Percentiles rank a stretch among this genome's conserved stretches.
phyloP scores from a whole-genome alignment of 148 eudicot genomes.

The Nepenthes mirabilis region DNA sequence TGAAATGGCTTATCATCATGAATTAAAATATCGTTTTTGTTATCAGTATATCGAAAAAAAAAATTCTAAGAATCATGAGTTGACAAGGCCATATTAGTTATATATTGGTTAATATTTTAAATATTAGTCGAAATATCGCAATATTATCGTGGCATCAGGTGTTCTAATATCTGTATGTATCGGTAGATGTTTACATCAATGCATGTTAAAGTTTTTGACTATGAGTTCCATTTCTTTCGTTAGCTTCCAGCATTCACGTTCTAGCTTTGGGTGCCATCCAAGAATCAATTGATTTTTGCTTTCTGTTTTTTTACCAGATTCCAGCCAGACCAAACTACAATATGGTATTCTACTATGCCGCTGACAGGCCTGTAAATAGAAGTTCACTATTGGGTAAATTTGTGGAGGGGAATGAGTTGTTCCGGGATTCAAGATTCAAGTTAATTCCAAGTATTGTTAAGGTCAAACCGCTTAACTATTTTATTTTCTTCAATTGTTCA shows the following conservation, averaged over 20 bases:
- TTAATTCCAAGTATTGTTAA: constrained; percentile 93
- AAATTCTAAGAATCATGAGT: too few species aligned
- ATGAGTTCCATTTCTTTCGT: background rate
- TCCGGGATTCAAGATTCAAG: constrained; percentile 90
- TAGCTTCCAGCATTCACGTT: background rate
- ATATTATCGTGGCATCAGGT: too few species aligned
- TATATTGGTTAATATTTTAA: too few species aligned
- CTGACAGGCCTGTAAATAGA: constrained; percentile 72
- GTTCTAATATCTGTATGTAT: too few species aligned
- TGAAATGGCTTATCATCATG: too few species aligned
- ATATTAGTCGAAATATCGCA: too few species aligned
- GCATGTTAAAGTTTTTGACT: background rate
- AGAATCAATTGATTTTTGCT: constrained; percentile 5
- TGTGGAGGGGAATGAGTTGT: constrained; percentile 66
- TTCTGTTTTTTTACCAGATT: constrained; percentile 40
- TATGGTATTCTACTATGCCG: constrained; percentile 87
- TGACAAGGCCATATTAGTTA: too few species aligned
- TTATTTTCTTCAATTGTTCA: background rate
- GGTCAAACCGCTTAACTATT: constrained; percentile 22
- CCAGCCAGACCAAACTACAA: constrained; percentile 94
- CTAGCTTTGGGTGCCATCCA: background rate
- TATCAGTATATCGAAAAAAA: too few species aligned
- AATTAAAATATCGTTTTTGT: too few species aligned
- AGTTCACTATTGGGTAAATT: constrained; percentile 69
- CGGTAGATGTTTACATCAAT: too few species aligned